phyloP scores from a whole-genome alignment of 129 eudicot genomes.

The Artemisia annua region DNA sequence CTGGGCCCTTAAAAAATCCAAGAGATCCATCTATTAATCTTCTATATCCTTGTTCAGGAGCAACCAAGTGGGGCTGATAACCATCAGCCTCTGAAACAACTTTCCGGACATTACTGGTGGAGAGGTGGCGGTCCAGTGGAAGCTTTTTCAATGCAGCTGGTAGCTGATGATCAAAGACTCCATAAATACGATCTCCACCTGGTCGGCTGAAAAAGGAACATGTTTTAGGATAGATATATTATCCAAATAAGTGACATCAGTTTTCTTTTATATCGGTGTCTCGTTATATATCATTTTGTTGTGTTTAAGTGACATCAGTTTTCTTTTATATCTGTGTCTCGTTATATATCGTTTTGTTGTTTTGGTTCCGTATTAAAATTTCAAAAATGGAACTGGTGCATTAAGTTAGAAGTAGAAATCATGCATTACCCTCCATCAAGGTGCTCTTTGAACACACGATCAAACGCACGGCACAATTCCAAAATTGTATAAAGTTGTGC shows the following conservation, averaged over 20 bases:
- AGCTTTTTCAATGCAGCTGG: constrained; percentile 98
- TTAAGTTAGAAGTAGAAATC: constrained; percentile 13
- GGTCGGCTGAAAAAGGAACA: constrained; percentile 66
- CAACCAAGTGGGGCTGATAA: constrained; percentile 95
- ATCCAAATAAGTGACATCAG: too few relatives aligned
- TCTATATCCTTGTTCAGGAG: constrained; percentile 99
- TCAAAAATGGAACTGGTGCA: constrained; percentile 1
- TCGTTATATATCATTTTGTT: background rate
- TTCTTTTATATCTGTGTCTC: too few relatives aligned
- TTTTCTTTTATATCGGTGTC: too few relatives aligned
- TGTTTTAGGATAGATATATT: background rate
- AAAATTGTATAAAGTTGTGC: constrained; percentile 90
- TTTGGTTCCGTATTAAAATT: constrained; percentile 7
- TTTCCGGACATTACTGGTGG: constrained; percentile 75
- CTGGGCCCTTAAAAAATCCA: constrained; percentile 97
- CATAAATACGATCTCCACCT: constrained; percentile 92
- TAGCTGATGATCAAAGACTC: constrained; percentile 95
- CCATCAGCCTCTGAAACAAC: constrained; percentile 99
- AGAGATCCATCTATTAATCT: constrained; percentile 98
- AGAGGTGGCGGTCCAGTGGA: constrained; percentile 96
- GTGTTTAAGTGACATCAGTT: background rate
- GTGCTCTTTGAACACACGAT: constrained; percentile 88
- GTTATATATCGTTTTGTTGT: background rate
- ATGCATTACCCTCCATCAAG: constrained; percentile 97
- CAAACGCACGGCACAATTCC: constrained; percentile 98